Evolutionary conservation across 163 green algal genomes (phyloP), one percentile per base, ranked within the genome.

Genomic region (Volvox carteri): DNA sequence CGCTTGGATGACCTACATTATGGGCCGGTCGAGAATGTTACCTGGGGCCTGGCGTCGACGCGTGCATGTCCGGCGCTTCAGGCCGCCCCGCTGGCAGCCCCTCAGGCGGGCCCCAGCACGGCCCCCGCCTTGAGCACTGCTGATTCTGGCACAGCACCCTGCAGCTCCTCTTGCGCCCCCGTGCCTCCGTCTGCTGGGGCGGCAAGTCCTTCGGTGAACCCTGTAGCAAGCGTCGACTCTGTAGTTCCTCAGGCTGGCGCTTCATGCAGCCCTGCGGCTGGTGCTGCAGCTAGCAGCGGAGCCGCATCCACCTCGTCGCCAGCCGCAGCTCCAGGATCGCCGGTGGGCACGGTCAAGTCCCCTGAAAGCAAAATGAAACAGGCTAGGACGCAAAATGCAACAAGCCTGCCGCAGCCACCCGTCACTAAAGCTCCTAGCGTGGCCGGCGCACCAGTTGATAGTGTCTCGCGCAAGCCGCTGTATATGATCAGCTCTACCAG

Each of bases 21-120:
- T 37, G 87, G 60, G 52, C 70, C 77, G 21, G 77, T 89, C 2
- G 85, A 94, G 37, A 88, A 78, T 30, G 52, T 95, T 0, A 87
- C 87, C 0, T 95, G 93, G 93, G 93, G 93, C 30, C 65, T 95
- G 41, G 87, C 91, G 18, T 94, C 93, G 11, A 93, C 93, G n/a
- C 87, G 90, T 4, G 67, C 93, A 0, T 95, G 93, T 73, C 91
- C 91, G 0, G 90, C 92, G 6, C 89, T 94, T 33, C 83, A 52
- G 84, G 68, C 70, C 50, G 46, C 84, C 30, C 46, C 73, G 72
- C 86, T 30, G 68, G 73, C 12, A 68, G 88, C 42, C 74, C 58
- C 42, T 30, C 65, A 72, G 25, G 8, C 78, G 6, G 56, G 37
- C 1, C 58, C 79, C 35, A 68, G 35, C 60, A 42, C 37, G 46